These are phyloP conservation scores for Chlamydomonas sp. DNA, from an alignment of 139 green algal genomes.

Conservation along the genomic window DNA sequence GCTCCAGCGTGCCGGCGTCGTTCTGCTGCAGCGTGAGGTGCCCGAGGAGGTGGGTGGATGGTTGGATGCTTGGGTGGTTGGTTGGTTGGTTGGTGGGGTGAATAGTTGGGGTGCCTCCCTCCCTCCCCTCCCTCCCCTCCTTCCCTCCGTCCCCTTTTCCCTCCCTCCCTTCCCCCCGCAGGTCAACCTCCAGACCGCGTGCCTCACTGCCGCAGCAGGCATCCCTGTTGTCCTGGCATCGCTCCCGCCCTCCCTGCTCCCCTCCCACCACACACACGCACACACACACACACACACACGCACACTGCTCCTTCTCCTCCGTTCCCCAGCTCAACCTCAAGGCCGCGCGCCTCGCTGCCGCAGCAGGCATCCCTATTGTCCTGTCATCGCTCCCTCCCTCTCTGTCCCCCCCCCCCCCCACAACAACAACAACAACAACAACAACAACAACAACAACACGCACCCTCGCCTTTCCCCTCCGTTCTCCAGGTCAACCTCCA, in stretches of 20 bases:
- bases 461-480: not conserved
- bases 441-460: not conserved
- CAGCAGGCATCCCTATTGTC: not conserved
- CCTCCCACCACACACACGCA: too few relatives aligned
- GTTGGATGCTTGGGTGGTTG: not conserved
- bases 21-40: constrained; percentile 84
- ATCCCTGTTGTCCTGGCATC: too few relatives aligned
- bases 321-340: not conserved
- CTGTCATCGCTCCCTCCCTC: too few relatives aligned
- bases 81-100: not conserved
- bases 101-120: not conserved
- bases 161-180: too few relatives aligned
- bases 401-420: too few relatives aligned
- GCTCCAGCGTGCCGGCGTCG: constrained; percentile 38
- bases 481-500: not conserved
- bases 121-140: too few relatives aligned
- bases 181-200: not conserved
- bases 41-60: constrained; percentile 63
- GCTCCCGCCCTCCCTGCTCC: too few relatives aligned
- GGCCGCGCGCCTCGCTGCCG: not conserved
- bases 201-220: not conserved
- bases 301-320: too few relatives aligned
- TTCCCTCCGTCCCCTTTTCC: too few relatives aligned
- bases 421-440: too few relatives aligned
- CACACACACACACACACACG: too few relatives aligned